Percentiles rank a stretch among this genome's conserved stretches.
phyloP scores from a whole-genome alignment of 306 rosid genomes.

The Ammopiptanthus mongolicus region DNA sequence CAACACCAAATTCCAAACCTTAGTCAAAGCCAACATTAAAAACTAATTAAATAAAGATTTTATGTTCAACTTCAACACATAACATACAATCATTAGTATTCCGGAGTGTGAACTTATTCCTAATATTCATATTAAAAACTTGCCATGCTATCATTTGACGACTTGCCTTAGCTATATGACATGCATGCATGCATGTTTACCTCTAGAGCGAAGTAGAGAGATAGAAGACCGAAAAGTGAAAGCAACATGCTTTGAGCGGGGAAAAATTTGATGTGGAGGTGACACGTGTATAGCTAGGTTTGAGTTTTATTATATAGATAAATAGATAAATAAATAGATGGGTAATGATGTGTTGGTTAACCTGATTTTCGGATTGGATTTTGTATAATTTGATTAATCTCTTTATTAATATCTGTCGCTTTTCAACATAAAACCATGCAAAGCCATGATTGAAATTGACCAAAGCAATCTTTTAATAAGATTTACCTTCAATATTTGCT shows the following conservation, averaged over 20 bases:
- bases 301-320: too few relatives aligned
- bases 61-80: neutral
- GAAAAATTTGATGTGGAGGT: too few relatives aligned
- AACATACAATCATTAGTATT: neutral
- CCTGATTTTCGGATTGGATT: neutral
- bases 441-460: neutral
- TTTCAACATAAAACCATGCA: neutral
- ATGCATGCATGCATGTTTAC: neutral
- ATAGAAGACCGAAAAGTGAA: too few relatives aligned
- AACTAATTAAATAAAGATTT: neutral
- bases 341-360: too few relatives aligned
- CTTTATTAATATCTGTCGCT: neutral
- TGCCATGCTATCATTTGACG: neutral
- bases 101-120: neutral
- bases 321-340: too few relatives aligned
- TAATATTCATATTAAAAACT: neutral
- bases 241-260: too few relatives aligned
- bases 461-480: neutral
- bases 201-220: too few relatives aligned
- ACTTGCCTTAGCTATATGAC: neutral
- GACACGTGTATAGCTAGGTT: too few relatives aligned
- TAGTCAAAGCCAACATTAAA: neutral
- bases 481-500: neutral
- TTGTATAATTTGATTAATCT: neutral
- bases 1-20: neutral